phyloP scores from a whole-genome alignment of 345 rosid genomes.

The Populus alba region DNA sequence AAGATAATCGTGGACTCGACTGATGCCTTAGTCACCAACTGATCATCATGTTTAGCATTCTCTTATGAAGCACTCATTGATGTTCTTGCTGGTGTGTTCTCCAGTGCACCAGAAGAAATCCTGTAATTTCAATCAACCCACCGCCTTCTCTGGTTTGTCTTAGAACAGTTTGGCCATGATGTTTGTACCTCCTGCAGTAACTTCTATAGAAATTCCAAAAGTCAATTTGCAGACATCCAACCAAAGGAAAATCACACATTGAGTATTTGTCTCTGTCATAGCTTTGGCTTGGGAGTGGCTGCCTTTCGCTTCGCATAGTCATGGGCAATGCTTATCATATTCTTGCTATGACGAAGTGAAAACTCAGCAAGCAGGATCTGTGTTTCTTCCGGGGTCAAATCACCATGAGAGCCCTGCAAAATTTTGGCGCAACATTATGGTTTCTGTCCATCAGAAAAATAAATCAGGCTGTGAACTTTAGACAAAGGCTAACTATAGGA shows the following conservation, averaged over 20 bases:
- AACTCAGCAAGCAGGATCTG: slow-evolving; percentile 84
- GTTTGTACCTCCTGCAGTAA: background rate
- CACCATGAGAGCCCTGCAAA: slow-evolving; percentile 78
- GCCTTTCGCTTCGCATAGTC: slow-evolving; percentile 65
- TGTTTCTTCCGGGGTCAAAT: slow-evolving; percentile 63
- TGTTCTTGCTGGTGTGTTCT: background rate
- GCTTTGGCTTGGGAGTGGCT: slow-evolving; percentile 21
- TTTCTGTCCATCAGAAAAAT: background rate
- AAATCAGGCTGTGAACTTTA: background rate
- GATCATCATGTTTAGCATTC: background rate
- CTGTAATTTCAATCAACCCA: background rate
- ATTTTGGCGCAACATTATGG: background rate
- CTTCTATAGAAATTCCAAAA: background rate
- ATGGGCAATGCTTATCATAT: slow-evolving; percentile 56
- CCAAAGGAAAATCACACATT: background rate
- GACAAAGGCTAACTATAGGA: no score
- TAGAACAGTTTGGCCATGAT: background rate
- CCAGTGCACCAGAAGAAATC: background rate
- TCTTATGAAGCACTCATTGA: background rate
- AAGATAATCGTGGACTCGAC: background rate
- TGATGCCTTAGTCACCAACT: background rate
- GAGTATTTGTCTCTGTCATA: slow-evolving; percentile 18
- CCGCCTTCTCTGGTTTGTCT: background rate
- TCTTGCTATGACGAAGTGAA: slow-evolving; percentile 77
- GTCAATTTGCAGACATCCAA: background rate